A percentile compares a stretch with the other conserved stretches of the same genome.
phyloP scores from a whole-genome alignment of 176 grass and related monocot species.

The Musa beccarii region DNA sequence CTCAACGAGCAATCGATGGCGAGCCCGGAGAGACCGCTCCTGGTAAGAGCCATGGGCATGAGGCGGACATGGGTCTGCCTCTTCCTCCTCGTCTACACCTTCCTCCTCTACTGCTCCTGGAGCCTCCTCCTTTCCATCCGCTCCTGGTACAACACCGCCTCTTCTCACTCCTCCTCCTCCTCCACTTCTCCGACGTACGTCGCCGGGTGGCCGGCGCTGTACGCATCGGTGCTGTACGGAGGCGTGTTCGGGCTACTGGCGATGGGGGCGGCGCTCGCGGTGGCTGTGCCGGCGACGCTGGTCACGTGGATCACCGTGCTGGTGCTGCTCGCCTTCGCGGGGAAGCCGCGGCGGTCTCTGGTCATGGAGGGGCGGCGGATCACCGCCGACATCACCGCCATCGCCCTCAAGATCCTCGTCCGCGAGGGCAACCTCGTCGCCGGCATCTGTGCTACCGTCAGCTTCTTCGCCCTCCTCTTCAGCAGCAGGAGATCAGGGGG shows the following conservation, averaged over 20 bases:
- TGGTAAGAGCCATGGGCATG: constrained; percentile 46
- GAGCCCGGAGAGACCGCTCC: constrained; percentile 27
- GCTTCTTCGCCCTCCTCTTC: constrained; percentile 40
- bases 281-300: constrained; percentile 64
- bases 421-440: constrained; percentile 61
- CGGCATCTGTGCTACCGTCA: constrained; percentile 41
- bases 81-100: constrained; percentile 71
- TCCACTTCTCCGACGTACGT: constrained; percentile 19
- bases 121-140: constrained; percentile 55
- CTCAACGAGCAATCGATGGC: neutral
- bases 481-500: constrained; percentile 2
- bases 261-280: constrained; percentile 71
- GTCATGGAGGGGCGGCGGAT: constrained; percentile 46
- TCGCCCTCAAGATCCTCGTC: constrained; percentile 49
- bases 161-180: neutral
- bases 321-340: constrained; percentile 72
- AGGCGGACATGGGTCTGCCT: constrained; percentile 66
- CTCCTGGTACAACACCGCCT: constrained; percentile 47
- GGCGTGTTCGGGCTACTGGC: constrained; percentile 74
- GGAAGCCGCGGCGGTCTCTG: constrained; percentile 30
- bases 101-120: constrained; percentile 70
- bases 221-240: constrained; percentile 81
- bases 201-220: constrained; percentile 32
- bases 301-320: constrained; percentile 87
- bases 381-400: constrained; percentile 54